Conservation (phyloP, 495 filamentous ascomycete species). For the Aspergillus sclerotioniger region DNA sequence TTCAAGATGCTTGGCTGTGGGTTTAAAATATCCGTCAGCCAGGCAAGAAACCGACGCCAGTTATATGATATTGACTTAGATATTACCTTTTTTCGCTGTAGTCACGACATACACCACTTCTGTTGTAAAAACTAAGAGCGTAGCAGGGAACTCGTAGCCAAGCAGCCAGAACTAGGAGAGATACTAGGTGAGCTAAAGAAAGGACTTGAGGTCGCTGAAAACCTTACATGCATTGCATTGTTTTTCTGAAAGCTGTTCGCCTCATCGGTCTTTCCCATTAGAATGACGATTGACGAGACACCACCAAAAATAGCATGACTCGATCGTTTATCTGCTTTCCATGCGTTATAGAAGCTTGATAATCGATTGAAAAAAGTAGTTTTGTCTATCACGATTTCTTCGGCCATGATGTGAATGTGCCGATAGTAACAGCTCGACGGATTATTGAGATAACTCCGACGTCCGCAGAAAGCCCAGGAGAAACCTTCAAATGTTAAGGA, state of each 20-base stretch:
- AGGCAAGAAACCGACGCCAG: neutral
- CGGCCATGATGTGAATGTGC: conserved; percentile 42
- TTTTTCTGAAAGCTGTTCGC: conserved; percentile 82
- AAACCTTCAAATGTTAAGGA: neutral
- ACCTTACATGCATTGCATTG: conserved; percentile 87
- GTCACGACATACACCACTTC: conserved; percentile 89
- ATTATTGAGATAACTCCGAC: conserved; percentile 7
- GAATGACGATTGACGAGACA: conserved; percentile 77
- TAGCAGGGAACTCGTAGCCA: conserved; percentile 97
- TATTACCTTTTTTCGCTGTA: conserved; percentile 90
- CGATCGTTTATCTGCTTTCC: conserved; percentile 89
- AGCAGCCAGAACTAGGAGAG: conserved; percentile 85
- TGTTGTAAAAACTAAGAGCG: conserved; percentile 84
- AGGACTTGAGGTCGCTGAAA: neutral
- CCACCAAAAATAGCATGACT: conserved; percentile 77
- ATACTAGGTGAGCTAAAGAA: neutral
- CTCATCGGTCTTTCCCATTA: conserved; percentile 94
- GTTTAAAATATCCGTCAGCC: neutral
- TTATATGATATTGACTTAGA: neutral
- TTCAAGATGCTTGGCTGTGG: conserved; percentile 84
- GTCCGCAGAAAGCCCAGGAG: neutral
- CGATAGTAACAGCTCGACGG: conserved; percentile 13
- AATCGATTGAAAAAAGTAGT: conserved; percentile 89
- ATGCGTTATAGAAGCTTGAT: conserved; percentile 78
- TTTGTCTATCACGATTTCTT: conserved; percentile 87